Percentiles rank a stretch among this genome's conserved stretches.
Conservation (phyloP, 139 green algal species). For the Tetraselmis striata region DNA sequence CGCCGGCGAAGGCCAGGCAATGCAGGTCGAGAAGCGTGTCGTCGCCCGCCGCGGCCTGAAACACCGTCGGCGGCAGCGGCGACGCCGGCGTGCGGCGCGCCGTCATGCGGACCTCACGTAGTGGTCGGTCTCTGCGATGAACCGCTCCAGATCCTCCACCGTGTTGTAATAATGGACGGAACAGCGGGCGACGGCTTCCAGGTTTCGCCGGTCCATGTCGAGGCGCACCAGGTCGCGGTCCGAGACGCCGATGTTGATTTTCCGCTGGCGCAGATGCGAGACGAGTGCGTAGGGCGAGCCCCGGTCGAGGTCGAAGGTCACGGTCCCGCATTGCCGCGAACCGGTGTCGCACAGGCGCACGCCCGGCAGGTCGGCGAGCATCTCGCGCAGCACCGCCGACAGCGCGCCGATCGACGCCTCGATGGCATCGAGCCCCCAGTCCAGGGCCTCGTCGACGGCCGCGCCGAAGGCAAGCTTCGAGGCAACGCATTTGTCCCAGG, state of each 20-base stretch:
- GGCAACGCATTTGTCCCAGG: no score
- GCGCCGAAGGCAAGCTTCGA: slow-evolving; percentile 45
- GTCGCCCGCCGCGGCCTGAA: no score
- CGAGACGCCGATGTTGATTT: slow-evolving; percentile 44
- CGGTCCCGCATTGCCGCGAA: slow-evolving; percentile 49
- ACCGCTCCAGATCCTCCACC: slow-evolving; percentile 37
- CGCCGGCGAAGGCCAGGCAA: no score
- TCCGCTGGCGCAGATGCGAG: neutral
- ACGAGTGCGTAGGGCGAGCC: neutral
- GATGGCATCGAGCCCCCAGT: slow-evolving; percentile 36
- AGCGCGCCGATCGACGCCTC: slow-evolving; percentile 38
- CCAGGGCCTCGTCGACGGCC: slow-evolving; percentile 39
- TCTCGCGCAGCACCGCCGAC: slow-evolving; percentile 21
- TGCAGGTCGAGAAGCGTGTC: no score
- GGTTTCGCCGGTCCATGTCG: slow-evolving; percentile 37
- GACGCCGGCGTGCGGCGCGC: no score
- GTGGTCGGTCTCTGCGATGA: no score
- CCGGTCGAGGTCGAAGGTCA: slow-evolving; percentile 66
- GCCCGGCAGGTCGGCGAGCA: slow-evolving; percentile 22
- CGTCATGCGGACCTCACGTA: no score
- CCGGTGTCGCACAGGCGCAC: slow-evolving; percentile 40
- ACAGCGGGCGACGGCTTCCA: slow-evolving; percentile 40
- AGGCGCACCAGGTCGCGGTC: slow-evolving; percentile 29
- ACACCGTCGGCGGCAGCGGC: no score
- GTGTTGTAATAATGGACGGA: slow-evolving; percentile 65